Conservation (phyloP, 352 stramenopile genomes). For the Vaucheria bursata region DNA sequence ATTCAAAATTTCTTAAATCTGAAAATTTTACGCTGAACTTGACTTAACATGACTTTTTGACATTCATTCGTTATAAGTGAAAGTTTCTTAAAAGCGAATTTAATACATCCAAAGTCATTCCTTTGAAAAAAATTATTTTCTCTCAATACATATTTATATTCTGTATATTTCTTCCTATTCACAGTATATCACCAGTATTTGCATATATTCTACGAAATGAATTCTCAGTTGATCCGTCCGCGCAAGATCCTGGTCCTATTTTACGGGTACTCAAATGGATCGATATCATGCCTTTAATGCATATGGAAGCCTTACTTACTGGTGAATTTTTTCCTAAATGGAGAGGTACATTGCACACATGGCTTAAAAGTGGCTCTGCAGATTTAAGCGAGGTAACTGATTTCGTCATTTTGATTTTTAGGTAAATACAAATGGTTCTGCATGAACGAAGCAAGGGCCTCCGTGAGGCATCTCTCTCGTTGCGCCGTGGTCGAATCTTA, state of each 20-base stretch:
- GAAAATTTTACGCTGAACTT: too few species aligned
- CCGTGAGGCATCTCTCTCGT: too few species aligned
- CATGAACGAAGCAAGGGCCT: too few species aligned
- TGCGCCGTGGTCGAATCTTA: too few species aligned
- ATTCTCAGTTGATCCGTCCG: slow-evolving; percentile 19
- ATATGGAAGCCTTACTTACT: slow-evolving; percentile 55
- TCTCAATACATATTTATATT: background rate
- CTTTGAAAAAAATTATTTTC: background rate
- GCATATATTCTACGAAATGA: slow-evolving; percentile 3
- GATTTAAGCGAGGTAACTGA: slow-evolving; percentile 19
- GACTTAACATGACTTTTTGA: too few species aligned
- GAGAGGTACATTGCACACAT: slow-evolving; percentile 67
- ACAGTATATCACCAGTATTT: slow-evolving; percentile 19
- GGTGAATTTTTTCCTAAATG: slow-evolving; percentile 80
- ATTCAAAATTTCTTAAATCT: too few species aligned
- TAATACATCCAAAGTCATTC: background rate
- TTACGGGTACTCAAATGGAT: slow-evolving; percentile 34
- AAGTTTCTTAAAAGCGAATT: too few species aligned
- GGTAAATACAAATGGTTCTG: too few species aligned
- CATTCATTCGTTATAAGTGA: too few species aligned
- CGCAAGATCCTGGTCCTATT: slow-evolving; percentile 23
- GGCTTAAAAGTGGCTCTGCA: slow-evolving; percentile 52
- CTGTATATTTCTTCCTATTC: background rate
- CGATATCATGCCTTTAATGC: slow-evolving; percentile 27
- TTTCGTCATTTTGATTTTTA: too few species aligned